Evolutionary conservation across 2,329 filamentous ascomycete genomes (phyloP).

Genomic region (Aspergillus alliaceus): DNA sequence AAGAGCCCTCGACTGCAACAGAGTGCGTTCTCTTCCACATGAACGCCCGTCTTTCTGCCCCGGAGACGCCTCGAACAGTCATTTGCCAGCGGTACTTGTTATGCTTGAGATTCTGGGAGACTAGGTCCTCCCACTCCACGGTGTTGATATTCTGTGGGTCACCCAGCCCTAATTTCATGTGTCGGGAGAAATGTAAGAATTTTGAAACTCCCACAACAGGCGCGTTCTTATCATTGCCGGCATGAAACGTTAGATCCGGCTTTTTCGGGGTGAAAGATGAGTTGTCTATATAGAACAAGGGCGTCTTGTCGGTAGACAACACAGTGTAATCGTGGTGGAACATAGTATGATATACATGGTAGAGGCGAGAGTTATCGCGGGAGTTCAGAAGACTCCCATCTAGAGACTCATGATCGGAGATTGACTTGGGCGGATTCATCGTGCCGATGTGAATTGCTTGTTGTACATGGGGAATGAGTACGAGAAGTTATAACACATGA

Average conservation of each 20-base stretch:
- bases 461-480: not conserved
- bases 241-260: slow-evolving; percentile 36
- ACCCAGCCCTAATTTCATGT: slow-evolving; percentile 33
- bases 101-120: slow-evolving; percentile 22
- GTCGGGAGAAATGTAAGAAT: slow-evolving; percentile 33
- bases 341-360: slow-evolving; percentile 24
- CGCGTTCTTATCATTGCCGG: slow-evolving; percentile 23
- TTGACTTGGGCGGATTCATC: slow-evolving; percentile 2
- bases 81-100: slow-evolving; percentile 32
- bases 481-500: not conserved
- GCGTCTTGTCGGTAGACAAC: slow-evolving; percentile 15
- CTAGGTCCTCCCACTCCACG: slow-evolving; percentile 32
- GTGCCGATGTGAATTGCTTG: not conserved
- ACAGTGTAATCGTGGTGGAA: slow-evolving; percentile 26
- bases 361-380: slow-evolving; percentile 12
- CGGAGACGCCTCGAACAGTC: slow-evolving; percentile 10
- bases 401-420: not conserved
- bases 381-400: not conserved
- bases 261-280: slow-evolving; percentile 30
- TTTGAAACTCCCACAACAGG: slow-evolving; percentile 32
- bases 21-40: slow-evolving; percentile 34
- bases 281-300: slow-evolving; percentile 28
- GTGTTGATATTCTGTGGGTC: slow-evolving; percentile 23
- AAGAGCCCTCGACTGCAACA: slow-evolving; percentile 27
- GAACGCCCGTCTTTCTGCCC: slow-evolving; percentile 22